Conservation (phyloP, 2,329 filamentous ascomycete genomes). For the Aspergillus sp. region DNA sequence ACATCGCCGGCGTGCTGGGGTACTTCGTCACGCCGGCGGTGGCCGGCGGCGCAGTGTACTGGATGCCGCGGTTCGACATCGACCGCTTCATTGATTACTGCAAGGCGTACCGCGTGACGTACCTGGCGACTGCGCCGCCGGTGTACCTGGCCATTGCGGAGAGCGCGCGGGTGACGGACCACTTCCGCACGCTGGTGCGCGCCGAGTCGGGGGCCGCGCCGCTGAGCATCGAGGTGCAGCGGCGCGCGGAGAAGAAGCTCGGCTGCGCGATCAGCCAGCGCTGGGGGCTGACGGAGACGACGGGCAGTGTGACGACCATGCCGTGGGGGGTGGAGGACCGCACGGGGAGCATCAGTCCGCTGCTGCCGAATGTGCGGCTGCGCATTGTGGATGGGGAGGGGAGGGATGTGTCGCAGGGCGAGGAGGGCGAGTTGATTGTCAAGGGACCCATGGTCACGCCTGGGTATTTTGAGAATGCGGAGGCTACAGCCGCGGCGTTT, state of each 20-base stretch:
- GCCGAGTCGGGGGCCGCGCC: slow-evolving; percentile 57
- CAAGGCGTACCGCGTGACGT: slow-evolving; percentile 50
- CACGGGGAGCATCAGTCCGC: slow-evolving; percentile 15
- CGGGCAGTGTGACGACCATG: slow-evolving; percentile 15
- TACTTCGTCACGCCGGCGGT: slow-evolving; percentile 48
- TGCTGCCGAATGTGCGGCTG: slow-evolving; percentile 13
- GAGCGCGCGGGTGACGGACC: slow-evolving; percentile 52
- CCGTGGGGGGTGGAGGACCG: slow-evolving; percentile 11
- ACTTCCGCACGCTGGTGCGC: slow-evolving; percentile 50
- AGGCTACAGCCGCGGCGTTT: slow-evolving; percentile 11
- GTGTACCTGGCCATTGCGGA: slow-evolving; percentile 61
- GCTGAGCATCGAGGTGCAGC: slow-evolving; percentile 54
- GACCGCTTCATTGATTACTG: slow-evolving; percentile 53
- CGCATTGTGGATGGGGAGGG: slow-evolving; percentile 10
- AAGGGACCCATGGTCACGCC: slow-evolving; percentile 13
- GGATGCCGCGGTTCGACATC: slow-evolving; percentile 63
- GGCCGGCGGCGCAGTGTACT: slow-evolving; percentile 52
- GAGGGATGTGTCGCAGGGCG: slow-evolving; percentile 6
- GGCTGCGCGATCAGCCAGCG: slow-evolving; percentile 24
- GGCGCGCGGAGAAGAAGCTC: slow-evolving; percentile 50
- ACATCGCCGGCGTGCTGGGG: slow-evolving; percentile 49
- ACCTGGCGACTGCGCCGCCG: slow-evolving; percentile 60
- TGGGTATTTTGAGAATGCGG: slow-evolving; percentile 13
- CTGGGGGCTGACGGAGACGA: slow-evolving; percentile 16
- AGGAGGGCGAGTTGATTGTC: slow-evolving; percentile 13